Base-by-base conservation (phyloP, 2,329 filamentous ascomycete species). In the Paramyrothecium sp. region DNA sequence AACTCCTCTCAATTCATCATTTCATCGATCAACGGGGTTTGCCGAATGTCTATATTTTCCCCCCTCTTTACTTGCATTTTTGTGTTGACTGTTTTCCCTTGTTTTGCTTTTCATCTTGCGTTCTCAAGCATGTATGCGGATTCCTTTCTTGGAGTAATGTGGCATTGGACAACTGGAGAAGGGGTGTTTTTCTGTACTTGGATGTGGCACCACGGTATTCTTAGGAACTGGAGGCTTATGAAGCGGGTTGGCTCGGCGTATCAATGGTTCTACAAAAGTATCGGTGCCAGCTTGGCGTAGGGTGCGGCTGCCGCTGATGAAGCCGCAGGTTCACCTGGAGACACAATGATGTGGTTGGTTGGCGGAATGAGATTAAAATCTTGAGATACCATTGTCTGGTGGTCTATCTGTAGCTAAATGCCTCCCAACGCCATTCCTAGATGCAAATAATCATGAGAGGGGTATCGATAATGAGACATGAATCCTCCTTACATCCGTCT, bases 1-100 rank as follows among this genome's bases (percentile, higher is more conserved):
- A 44, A 44, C 38, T 17, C 38, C 13, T 44, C 38, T 44, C 38
- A 44, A 19, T 51, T 22, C 51, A 47, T 56, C 58, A 61, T 61
- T 58, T 59, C 52, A 41, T 59, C 60, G 51, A 30, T 30, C 26
- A 51, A 12, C 21, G 12, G 26, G 26, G 26, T 30, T 30, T 30
- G 10, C 26, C 26, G 26, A 30, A 30, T 30, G 4, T 30, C 26
- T 7, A 51, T 52, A 48, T 52, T 54, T 56, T 58, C n/a, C n/a
- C n/a, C n/a, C n/a, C n/a, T 23, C 54, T 56, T 60, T 34, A 53
- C 56, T 56, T 57, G 53, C 17, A 16, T 58, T 57, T 60, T 21
- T 53, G 56, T 7, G 13, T 16, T 19, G 38, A 10, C 16, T 38
- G 16, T 38, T 10, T 16, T 44, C 5, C 38, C 13, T 44, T 44